Percentiles rank a stretch among this genome's conserved stretches.
These are phyloP conservation scores for Penicillium aurantiogriseum DNA, from an alignment of 2,329 filamentous ascomycete genomes.

Conservation along the genomic window DNA sequence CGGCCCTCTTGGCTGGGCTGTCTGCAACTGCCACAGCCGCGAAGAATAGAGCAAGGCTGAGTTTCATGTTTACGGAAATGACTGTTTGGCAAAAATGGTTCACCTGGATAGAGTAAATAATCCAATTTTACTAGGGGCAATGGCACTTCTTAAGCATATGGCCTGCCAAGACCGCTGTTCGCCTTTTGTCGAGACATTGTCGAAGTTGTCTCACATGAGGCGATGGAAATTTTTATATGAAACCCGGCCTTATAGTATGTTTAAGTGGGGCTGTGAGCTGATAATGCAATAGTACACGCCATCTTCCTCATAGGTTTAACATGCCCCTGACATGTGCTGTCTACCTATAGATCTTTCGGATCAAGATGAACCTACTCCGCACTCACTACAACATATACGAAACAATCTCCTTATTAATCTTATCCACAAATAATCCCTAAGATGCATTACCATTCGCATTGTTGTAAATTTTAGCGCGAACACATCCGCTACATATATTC, in stretches of 20 bases:
- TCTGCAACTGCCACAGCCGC: not conserved
- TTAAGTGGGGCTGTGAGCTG: not conserved
- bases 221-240: not conserved
- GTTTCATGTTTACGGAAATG: not conserved
- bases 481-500: not conserved
- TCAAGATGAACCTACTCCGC: not conserved
- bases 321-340: not conserved
- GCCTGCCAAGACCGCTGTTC: not conserved
- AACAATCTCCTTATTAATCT: no score
- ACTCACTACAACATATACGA: not conserved
- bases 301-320: not conserved
- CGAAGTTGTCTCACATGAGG: not conserved
- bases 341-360: not conserved
- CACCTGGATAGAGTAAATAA: not conserved
- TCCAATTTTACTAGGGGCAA: not conserved
- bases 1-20: not conserved
- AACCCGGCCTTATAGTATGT: not conserved
- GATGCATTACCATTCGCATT: not conserved
- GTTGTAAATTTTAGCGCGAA: not conserved
- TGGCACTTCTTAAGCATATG: not conserved
- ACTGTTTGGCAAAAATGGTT: not conserved
- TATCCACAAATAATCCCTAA: not conserved
- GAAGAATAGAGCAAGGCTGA: not conserved
- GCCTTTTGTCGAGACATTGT: not conserved
- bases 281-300: not conserved